phyloP scores from a whole-genome alignment of 1,284 basidiomycete genomes.

The Phylloporus gajari region DNA sequence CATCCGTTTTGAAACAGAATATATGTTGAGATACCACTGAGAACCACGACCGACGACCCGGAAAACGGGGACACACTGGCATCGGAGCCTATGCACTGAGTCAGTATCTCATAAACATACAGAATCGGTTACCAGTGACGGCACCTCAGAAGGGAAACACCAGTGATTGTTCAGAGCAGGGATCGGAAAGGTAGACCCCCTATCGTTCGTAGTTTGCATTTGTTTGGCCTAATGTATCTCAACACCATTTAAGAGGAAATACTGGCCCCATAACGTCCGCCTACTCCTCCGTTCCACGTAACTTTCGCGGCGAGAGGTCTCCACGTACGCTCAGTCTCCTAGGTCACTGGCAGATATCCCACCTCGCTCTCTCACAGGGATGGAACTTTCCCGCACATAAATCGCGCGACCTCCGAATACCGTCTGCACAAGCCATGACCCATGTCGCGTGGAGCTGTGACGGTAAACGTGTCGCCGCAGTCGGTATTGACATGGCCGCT shows the following conservation, averaged over 20 bases:
- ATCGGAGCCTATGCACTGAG: no score
- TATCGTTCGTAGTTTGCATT: no score
- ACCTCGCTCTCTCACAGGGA: constrained; percentile 61
- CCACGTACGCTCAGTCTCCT: constrained; percentile 64
- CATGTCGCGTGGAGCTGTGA: constrained; percentile 86
- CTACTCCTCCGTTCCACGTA: constrained; percentile 79
- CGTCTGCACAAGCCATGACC: constrained; percentile 64
- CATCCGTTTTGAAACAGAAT: no score
- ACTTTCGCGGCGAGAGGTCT: constrained; percentile 74
- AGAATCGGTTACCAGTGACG: no score
- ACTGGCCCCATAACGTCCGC: constrained; percentile 71
- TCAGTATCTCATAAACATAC: no score
- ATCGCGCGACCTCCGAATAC: constrained; percentile 49
- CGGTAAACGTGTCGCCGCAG: constrained; percentile 78
- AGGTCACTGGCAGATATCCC: constrained; percentile 17
- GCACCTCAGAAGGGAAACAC: no score
- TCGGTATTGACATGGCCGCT: constrained; percentile 81
- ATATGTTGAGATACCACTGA: no score
- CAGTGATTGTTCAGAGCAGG: no score
- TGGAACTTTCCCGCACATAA: constrained; percentile 82
- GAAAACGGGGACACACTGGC: no score
- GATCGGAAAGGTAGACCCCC: no score
- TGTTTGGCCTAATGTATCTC: no score
- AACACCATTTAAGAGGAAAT: constrained; percentile 61
- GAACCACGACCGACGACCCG: no score